A percentile compares a stretch with the other conserved stretches of the same genome.
These are phyloP conservation scores for Wallacemonas sp. DNA, from an alignment of 208 protist genomes.

Conservation along the genomic window DNA sequence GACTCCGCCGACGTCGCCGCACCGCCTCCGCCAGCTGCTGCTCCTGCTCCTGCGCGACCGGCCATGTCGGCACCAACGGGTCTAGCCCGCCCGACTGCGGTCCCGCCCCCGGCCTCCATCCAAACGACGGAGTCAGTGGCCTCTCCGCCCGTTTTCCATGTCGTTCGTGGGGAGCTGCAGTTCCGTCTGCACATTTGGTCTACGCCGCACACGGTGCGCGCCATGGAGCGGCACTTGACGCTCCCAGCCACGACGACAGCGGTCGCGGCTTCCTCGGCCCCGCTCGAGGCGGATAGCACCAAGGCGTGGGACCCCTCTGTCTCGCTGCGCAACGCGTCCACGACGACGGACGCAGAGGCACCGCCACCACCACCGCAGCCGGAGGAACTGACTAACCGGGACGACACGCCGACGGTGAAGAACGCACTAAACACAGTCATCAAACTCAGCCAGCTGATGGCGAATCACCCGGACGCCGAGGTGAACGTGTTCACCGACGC, in stretches of 20 bases:
- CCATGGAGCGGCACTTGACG: not conserved
- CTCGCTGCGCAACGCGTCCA: not conserved
- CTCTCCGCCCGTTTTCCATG: not conserved
- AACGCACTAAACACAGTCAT: conserved; percentile 37
- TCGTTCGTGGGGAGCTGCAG: not conserved
- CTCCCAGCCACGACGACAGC: not conserved
- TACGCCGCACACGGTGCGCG: conserved; percentile 5
- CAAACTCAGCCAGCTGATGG: conserved; percentile 15
- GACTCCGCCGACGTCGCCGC: not conserved
- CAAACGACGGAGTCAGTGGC: no score
- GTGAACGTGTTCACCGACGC: conserved; percentile 16
- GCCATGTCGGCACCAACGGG: no score
- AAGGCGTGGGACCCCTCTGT: no score
- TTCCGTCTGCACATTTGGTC: conserved; percentile 13
- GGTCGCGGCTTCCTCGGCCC: not conserved
- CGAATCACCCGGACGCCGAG: conserved; percentile 19
- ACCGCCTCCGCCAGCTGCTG: no score
- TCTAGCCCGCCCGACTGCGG: no score
- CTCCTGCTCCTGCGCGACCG: no score
- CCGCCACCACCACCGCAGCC: not conserved
- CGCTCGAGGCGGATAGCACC: no score
- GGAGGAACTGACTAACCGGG: conserved; percentile 18
- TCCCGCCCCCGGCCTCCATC: no score
- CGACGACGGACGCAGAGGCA: not conserved
- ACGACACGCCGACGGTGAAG: conserved; percentile 22